phyloP scores from a whole-genome alignment of 179 eudicot genomes.

The Carnegiea gigantea region DNA sequence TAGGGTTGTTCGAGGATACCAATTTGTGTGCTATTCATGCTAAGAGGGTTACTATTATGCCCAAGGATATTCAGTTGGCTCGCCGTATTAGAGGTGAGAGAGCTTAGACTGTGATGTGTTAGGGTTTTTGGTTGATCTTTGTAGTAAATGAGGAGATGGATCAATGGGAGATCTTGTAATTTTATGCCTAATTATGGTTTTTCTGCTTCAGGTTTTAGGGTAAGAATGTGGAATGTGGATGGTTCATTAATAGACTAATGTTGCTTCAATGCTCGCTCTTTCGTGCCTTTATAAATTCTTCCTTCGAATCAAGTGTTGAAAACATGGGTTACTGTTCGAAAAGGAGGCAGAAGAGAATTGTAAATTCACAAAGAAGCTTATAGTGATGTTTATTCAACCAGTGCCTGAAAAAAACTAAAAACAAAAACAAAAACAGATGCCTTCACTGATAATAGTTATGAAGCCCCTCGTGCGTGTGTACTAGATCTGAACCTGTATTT shows the following conservation, averaged over 20 bases:
- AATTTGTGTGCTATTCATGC: neutral
- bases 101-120: neutral
- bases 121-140: neutral
- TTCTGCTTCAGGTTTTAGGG: neutral
- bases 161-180: neutral
- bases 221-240: neutral
- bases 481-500: too few relatives aligned
- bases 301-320: too few relatives aligned
- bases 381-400: too few relatives aligned
- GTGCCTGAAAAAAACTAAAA: too few relatives aligned
- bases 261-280: too few relatives aligned
- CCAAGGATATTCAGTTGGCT: neutral
- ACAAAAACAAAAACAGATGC: too few relatives aligned
- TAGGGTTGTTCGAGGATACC: neutral
- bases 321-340: too few relatives aligned
- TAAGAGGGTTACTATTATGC: neutral
- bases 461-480: too few relatives aligned
- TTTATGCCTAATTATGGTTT: neutral
- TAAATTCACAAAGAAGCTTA: too few relatives aligned
- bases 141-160: neutral
- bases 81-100: neutral
- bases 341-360: too few relatives aligned
- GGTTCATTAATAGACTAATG: neutral
- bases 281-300: too few relatives aligned
- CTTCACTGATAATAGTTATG: too few relatives aligned